Percentiles rank a stretch among this genome's conserved stretches.
phyloP scores from a whole-genome alignment of 1,284 basidiomycete species.

The Coniferiporia sulphurascens region DNA sequence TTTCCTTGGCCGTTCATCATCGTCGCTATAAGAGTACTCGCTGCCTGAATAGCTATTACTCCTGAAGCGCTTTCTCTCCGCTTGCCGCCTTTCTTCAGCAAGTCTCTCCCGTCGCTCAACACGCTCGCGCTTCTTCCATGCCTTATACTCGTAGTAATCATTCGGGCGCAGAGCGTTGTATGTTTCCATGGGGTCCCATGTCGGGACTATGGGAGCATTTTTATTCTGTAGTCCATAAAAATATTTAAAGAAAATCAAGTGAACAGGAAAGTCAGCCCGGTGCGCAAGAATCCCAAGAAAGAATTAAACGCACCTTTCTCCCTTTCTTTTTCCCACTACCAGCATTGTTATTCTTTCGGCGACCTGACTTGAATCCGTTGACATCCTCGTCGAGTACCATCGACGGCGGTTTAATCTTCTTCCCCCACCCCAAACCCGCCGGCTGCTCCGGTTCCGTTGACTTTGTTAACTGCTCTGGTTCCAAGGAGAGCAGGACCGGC shows the following conservation, averaged over 20 bases:
- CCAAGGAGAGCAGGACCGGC: conserved; percentile 47
- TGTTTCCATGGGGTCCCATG: conserved; percentile 73
- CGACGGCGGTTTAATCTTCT: conserved; percentile 83
- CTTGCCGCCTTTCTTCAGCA: conserved; percentile 49
- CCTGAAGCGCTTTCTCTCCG: conserved; percentile 53
- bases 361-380: conserved; percentile 68
- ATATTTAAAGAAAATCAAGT: neutral
- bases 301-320: conserved; percentile 49
- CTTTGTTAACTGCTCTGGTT: conserved; percentile 17
- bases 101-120: conserved; percentile 64
- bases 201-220: conserved; percentile 41
- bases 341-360: conserved; percentile 43
- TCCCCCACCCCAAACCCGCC: conserved; percentile 60
- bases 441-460: conserved; percentile 22
- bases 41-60: conserved; percentile 65
- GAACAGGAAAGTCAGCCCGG: neutral
- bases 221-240: conserved; percentile 47
- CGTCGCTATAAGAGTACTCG: conserved; percentile 44
- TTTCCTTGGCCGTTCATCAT: conserved; percentile 68
- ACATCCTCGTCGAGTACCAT: conserved; percentile 85
- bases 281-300: neutral
- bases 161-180: conserved; percentile 82
- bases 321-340: conserved; percentile 47
- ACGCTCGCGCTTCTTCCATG: conserved; percentile 68
- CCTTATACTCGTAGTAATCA: conserved; percentile 81